Base-by-base conservation (phyloP, 257 asterid genomes). In the Petunia secreta region DNA sequence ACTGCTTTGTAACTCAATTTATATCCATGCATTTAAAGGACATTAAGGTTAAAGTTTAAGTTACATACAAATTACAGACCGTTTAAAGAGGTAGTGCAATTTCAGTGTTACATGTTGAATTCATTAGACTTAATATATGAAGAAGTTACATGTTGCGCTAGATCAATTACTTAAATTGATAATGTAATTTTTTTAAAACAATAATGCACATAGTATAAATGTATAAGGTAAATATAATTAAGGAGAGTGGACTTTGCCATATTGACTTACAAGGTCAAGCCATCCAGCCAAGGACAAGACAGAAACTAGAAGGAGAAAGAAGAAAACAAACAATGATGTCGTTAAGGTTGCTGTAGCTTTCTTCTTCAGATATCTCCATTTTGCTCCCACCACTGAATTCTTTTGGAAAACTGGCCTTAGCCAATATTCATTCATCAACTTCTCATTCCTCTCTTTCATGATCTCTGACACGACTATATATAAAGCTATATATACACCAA, bases 371-470 rank as follows among this genome's bases (percentile, higher is more conserved):
- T 87, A 83, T 83, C 52, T 78, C 81, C 84, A 82, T 36, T 79
- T 63, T 41, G 81, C 55, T 50, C 55, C 55, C 53, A 83, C 37
- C 46, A 2, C 6, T 6, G 88, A 80, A 44, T 68, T 84, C 43
- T 66, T 90, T 37, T 80, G 88, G 44, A 82, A 83, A 37, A 88
- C 87, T 11, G 91, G 87, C 85, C 94, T 88, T 48, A 90, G 80
- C 97, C 94, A 89, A 15, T 75, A 87, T 55, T 71, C 67, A 11
- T 80, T 90, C 92, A 78, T 88, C 83, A 85, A 44, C 84, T 87
- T 91, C 83, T 90, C 89, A 41, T 85, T 77, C 25, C 41, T 80
- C 41, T 85, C 86, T 80, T 81, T 87, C 92, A 86, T 89, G 62
- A 52, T 66, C 78, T 46, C 39, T 2, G 4, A 7, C 15, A 43